These are phyloP conservation scores for Whalleya microplaca DNA, from an alignment of 2,329 filamentous ascomycete genomes.

Conservation along the genomic window DNA sequence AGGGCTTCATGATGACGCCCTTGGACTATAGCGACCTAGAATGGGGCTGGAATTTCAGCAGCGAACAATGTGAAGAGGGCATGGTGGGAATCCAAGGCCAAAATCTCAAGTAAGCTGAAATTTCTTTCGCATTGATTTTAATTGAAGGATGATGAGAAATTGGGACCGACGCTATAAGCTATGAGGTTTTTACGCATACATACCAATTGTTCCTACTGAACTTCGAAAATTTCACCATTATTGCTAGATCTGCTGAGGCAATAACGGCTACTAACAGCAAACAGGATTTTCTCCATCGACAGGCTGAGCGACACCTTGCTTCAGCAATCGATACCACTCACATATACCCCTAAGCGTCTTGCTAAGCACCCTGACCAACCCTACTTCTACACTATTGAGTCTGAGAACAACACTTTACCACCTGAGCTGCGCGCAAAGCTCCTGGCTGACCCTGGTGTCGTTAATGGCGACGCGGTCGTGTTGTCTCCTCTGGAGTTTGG, in stretches of 20 bases:
- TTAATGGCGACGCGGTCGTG: conserved; percentile 72
- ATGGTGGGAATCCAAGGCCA: conserved; percentile 93
- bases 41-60: conserved; percentile 96
- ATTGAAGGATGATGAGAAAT: conserved; percentile 64
- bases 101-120: conserved; percentile 72
- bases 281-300: conserved; percentile 86
- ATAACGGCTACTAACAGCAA: conserved; percentile 39
- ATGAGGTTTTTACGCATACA: conserved; percentile 61
- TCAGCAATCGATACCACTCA: conserved; percentile 82
- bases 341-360: conserved; percentile 88
- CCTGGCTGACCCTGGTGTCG: conserved; percentile 69
- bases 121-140: conserved; percentile 34
- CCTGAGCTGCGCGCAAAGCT: conserved; percentile 77
- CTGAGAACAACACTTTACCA: conserved; percentile 89
- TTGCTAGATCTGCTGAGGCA: neutral
- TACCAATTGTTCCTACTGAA: conserved; percentile 99
- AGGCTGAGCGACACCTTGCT: conserved; percentile 84
- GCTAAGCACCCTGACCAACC: conserved; percentile 85
- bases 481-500: conserved; percentile 85
- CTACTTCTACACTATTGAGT: conserved; percentile 91
- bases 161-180: conserved; percentile 59
- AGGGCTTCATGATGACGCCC: conserved; percentile 89
- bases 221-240: conserved; percentile 34
- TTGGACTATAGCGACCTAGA: conserved; percentile 86
- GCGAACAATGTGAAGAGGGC: conserved; percentile 89